phyloP scores from a whole-genome alignment of 2,329 filamentous ascomycete species.

The Huntiella omanensis region DNA sequence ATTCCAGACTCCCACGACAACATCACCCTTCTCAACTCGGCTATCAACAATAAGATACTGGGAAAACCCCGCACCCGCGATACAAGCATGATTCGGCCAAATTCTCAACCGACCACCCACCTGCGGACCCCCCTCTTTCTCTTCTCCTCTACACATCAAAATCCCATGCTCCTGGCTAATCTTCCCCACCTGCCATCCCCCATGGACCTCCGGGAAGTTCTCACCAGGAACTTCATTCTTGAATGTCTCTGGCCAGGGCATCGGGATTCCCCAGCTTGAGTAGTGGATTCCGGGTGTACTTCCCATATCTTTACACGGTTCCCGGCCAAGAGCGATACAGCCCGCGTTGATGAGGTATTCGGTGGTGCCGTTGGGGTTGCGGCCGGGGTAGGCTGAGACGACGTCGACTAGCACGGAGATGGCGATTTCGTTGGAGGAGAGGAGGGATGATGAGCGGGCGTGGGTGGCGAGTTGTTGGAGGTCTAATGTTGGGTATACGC shows the following conservation, averaged over 20 bases:
- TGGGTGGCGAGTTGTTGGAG: slow-evolving; percentile 62
- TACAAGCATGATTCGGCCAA: slow-evolving; percentile 70
- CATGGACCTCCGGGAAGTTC: slow-evolving; percentile 23
- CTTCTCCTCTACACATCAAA: slow-evolving; percentile 35
- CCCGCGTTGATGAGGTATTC: slow-evolving; percentile 56
- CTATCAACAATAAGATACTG: slow-evolving; percentile 60
- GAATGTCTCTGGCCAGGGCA: slow-evolving; percentile 30
- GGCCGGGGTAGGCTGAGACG: slow-evolving; percentile 44
- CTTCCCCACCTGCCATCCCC: slow-evolving; percentile 48
- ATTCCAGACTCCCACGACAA: slow-evolving; percentile 58
- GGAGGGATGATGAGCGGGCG: slow-evolving; percentile 25
- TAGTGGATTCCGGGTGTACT: slow-evolving; percentile 28
- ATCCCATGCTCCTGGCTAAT: slow-evolving; percentile 68
- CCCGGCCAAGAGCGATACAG: slow-evolving; percentile 49
- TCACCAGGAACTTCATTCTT: slow-evolving; percentile 20
- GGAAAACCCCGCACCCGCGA: slow-evolving; percentile 50
- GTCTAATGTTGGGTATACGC: slow-evolving; percentile 58
- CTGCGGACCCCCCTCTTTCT: slow-evolving; percentile 27
- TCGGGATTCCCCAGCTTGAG: slow-evolving; percentile 50
- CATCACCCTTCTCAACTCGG: slow-evolving; percentile 30
- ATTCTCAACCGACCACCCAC: slow-evolving; percentile 51
- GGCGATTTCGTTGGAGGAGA: slow-evolving; percentile 39
- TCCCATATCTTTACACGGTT: slow-evolving; percentile 41
- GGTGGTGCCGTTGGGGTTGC: slow-evolving; percentile 26
- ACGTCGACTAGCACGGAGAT: slow-evolving; percentile 56